Base-by-base conservation (phyloP, 1,284 basidiomycete species). In the Sporisorium graminicola region DNA sequence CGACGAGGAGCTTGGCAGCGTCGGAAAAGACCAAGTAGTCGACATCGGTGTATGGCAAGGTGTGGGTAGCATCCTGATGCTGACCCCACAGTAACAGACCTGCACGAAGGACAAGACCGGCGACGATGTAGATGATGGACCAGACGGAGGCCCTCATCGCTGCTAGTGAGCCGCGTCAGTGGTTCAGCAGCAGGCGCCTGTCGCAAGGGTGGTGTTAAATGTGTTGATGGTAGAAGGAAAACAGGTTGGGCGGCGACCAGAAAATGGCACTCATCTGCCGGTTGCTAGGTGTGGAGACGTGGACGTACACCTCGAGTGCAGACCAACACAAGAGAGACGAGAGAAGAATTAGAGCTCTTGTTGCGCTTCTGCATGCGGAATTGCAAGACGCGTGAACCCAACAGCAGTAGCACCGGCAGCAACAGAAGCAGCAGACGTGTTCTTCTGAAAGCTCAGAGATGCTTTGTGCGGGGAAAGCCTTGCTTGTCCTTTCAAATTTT, bases 11-110 rank as follows among this genome's bases (percentile, higher is more conserved):
- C 16, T 65, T 67, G 3, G 94, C 91, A 5, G 95, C 97, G 85
- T 98, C 95, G 63, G 90, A 93, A 88, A 98, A 97, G 74, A 99
- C 96, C 46, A 91, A 90, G 86, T 98, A 99, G 87, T 99, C 97
- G 65, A 99, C 89, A 86, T 99, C 96, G 18, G 96, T 99, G 86
- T 98, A 99, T 84, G 95, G 95, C 33, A 98, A 90, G n/a, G 90
- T 84, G 1, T 92, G 92, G 72, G 88, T 90, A 3, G 89, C 89
- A 81, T 96, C 94, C 74, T 95, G 94, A 90, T 93, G 94, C 86
- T 92, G 91, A 82, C 93, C 94, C 86, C 94, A 95, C 6, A 91
- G 81, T 63, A 96, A 91, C 50, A 96, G 89, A 14, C 84, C 88
- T 22, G 92, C 85, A 58, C 94, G 91, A 51, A 95, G 82, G 26